Conservation (phyloP, 2,329 filamentous ascomycete genomes). For the Colletotrichum lentis region DNA sequence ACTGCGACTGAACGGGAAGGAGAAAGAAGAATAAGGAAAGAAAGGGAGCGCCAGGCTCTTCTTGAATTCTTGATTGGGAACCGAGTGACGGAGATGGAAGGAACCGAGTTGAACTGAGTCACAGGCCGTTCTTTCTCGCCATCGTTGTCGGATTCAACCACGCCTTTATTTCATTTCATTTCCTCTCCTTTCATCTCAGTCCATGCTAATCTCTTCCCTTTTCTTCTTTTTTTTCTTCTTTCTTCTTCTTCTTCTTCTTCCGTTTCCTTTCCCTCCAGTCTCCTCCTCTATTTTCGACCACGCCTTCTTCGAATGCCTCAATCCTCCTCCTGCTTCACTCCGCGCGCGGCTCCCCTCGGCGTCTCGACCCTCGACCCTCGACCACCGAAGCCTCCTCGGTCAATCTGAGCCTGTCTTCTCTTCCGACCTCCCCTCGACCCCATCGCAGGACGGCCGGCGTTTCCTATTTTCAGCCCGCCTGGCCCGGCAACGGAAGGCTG, state of each 20-base stretch:
- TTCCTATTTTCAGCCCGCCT: conserved; percentile 11
- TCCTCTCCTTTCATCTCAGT: neutral
- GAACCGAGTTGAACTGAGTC: neutral
- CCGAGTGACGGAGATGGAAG: neutral
- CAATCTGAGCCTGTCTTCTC: conserved; percentile 28
- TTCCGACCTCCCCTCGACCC: conserved; percentile 2
- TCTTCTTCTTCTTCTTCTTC: too few species aligned
- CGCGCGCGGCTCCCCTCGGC: conserved; percentile 34
- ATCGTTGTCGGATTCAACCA: neutral
- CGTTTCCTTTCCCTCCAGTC: neutral
- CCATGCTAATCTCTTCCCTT: too few species aligned
- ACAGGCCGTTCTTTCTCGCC: neutral
- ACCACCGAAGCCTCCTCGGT: conserved; percentile 19
- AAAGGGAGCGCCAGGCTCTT: conserved; percentile 21
- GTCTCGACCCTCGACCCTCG: conserved; percentile 28
- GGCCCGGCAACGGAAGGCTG: conserved; percentile 11
- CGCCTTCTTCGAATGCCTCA: neutral
- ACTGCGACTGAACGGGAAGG: conserved; percentile 3
- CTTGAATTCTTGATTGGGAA: conserved; percentile 12
- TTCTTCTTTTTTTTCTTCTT: neutral
- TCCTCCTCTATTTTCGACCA: conserved; percentile 20
- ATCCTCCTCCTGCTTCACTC: conserved; percentile 29
- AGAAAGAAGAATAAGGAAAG: neutral
- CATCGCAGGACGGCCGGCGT: conserved; percentile 11
- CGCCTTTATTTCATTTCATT: conserved; percentile 10